phyloP scores from a whole-genome alignment of 331 rosid species.

The Dryas integrifolia region DNA sequence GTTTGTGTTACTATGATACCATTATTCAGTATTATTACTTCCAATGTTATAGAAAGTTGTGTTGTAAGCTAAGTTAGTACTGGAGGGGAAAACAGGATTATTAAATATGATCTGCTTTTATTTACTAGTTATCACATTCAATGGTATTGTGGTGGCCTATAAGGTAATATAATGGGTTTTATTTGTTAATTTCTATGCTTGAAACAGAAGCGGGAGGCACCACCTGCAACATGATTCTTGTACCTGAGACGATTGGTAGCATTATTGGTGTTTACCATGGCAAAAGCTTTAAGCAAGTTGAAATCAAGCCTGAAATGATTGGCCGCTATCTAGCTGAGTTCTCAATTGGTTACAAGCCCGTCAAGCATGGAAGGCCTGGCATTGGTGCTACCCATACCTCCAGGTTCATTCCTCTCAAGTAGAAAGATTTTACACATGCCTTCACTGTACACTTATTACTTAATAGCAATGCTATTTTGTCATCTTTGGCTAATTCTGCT shows the following conservation, averaged over 20 bases:
- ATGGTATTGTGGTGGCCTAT: no score
- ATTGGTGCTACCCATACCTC: slow-evolving; percentile 8
- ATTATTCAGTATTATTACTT: neutral
- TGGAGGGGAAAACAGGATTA: no score
- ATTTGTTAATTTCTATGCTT: neutral
- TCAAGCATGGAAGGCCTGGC: slow-evolving; percentile 43
- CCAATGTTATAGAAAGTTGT: neutral
- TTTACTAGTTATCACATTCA: no score
- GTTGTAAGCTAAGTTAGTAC: neutral
- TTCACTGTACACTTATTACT: neutral
- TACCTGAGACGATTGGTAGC: slow-evolving; percentile 58
- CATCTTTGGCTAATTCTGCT: no score
- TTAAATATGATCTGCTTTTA: no score
- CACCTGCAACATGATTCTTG: slow-evolving; percentile 59
- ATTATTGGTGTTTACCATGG: slow-evolving; percentile 58
- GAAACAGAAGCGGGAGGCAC: slow-evolving; percentile 56
- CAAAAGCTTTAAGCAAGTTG: slow-evolving; percentile 69
- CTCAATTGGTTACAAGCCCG: slow-evolving; percentile 66
- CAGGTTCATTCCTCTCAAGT: slow-evolving; percentile 72
- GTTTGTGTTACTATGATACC: neutral
- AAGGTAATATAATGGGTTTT: no score
- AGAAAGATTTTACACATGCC: neutral
- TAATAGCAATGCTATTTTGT: no score
- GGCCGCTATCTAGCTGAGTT: slow-evolving; percentile 66
- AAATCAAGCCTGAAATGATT: slow-evolving; percentile 67